A percentile compares a stretch with the other conserved stretches of the same genome.
phyloP scores from a whole-genome alignment of 2,329 filamentous ascomycete species.

The Xylariales sp. region DNA sequence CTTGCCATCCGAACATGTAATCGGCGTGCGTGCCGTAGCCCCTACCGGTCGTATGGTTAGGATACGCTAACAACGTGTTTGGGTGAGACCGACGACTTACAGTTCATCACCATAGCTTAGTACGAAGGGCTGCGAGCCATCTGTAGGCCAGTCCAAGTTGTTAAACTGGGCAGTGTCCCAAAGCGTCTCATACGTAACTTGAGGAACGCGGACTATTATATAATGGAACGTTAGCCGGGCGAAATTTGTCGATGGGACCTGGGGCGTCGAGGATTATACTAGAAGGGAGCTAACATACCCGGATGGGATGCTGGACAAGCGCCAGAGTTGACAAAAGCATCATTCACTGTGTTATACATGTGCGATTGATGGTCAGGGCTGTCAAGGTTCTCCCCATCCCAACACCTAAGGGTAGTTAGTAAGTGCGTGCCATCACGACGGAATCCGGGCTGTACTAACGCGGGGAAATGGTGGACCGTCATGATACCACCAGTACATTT shows the following conservation, averaged over 20 bases:
- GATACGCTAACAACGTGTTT: too few relatives aligned
- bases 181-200: constrained; percentile 58
- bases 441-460: constrained; percentile 41
- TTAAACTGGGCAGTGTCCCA: constrained; percentile 57
- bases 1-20: constrained; percentile 55
- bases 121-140: constrained; percentile 50
- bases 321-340: constrained; percentile 46
- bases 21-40: constrained; percentile 55
- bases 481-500: constrained; percentile 57
- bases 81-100: too few relatives aligned
- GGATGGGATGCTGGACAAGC: constrained; percentile 56
- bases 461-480: constrained; percentile 56
- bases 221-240: neutral
- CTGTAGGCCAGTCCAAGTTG: constrained; percentile 50
- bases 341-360: constrained; percentile 51
- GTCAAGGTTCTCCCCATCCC: constrained; percentile 60
- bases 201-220: constrained; percentile 52
- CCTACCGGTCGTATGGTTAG: too few relatives aligned
- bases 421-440: neutral
- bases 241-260: neutral
- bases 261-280: neutral
- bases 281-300: neutral
- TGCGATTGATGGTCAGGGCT: constrained; percentile 48
- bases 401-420: constrained; percentile 51
- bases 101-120: constrained; percentile 47